Conservation (phyloP, 176 grass and related monocot species). For the Paspalum notatum region DNA sequence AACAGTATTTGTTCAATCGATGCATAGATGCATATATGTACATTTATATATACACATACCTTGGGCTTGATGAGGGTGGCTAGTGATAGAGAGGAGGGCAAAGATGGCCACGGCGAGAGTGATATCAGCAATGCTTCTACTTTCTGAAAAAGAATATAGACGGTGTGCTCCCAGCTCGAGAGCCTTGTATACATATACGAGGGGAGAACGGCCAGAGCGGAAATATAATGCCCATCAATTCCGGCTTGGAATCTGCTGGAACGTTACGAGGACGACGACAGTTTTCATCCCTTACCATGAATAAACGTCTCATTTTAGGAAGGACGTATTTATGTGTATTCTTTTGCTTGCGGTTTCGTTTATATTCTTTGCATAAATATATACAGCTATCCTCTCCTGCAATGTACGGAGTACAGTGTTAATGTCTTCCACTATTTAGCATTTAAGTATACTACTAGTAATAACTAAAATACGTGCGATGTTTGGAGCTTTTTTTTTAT, state of each 20-base stretch:
- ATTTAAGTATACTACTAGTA: too few species aligned
- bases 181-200: neutral
- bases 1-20: neutral
- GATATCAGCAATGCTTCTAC: neutral
- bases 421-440: too few species aligned
- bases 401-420: too few species aligned
- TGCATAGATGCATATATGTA: neutral
- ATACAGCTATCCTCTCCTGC: too few species aligned
- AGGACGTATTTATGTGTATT: neutral
- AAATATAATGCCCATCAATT: neutral
- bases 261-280: neutral
- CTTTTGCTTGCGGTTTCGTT: neutral
- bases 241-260: neutral
- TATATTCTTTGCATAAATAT: neutral
- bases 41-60: neutral
- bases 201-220: neutral
- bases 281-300: neutral
- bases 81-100: neutral
- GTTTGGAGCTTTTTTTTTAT: too few species aligned
- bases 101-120: neutral
- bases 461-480: too few species aligned
- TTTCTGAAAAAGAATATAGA: too few species aligned
- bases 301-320: neutral
- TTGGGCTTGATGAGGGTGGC: conserved; percentile 12
- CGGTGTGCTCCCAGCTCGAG: neutral